Evolutionary conservation across 108 stramenopile genomes (phyloP).

Genomic region (Mediolabrus comicus): DNA sequence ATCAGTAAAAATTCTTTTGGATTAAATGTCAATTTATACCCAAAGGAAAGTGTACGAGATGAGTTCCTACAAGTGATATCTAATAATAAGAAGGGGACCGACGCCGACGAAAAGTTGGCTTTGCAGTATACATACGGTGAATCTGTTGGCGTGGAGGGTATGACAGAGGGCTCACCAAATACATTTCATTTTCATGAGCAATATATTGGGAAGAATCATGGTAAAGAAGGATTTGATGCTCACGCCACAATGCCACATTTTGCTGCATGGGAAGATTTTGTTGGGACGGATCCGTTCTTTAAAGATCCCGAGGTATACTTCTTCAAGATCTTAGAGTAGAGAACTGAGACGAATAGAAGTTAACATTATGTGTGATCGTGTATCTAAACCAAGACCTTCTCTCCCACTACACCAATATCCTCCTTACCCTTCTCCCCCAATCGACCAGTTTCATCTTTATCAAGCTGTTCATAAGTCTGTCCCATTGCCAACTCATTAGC

Average conservation of each 20-base stretch:
- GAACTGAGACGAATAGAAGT: too few relatives aligned
- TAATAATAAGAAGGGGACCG: constrained; percentile 48
- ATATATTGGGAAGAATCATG: constrained; percentile 38
- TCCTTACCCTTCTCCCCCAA: constrained; percentile 75
- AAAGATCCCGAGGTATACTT: constrained; percentile 43
- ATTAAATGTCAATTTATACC: constrained; percentile 43
- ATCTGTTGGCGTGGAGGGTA: background rate
- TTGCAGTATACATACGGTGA: constrained; percentile 57
- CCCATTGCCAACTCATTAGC: constrained; percentile 80
- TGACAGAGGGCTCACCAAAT: constrained; percentile 6
- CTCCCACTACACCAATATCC: too few relatives aligned
- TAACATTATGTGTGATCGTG: too few relatives aligned
- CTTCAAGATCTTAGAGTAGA: constrained; percentile 13
- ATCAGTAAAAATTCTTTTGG: constrained; percentile 15
- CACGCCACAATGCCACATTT: constrained; percentile 50
- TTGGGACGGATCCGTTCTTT: constrained; percentile 34
- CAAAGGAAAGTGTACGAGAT: constrained; percentile 38
- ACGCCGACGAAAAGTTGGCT: constrained; percentile 38
- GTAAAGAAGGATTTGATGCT: constrained; percentile 55
- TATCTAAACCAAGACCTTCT: too few relatives aligned
- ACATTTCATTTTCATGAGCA: constrained; percentile 57
- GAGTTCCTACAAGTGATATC: constrained; percentile 47
- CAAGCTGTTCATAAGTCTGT: constrained; percentile 86
- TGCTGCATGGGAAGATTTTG: constrained; percentile 56
- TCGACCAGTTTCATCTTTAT: constrained; percentile 69